A percentile compares a stretch with the other conserved stretches of the same genome.
Evolutionary conservation across 768 basidiomycete genomes (phyloP).

Genomic region (Cyclocybe cylindracea): DNA sequence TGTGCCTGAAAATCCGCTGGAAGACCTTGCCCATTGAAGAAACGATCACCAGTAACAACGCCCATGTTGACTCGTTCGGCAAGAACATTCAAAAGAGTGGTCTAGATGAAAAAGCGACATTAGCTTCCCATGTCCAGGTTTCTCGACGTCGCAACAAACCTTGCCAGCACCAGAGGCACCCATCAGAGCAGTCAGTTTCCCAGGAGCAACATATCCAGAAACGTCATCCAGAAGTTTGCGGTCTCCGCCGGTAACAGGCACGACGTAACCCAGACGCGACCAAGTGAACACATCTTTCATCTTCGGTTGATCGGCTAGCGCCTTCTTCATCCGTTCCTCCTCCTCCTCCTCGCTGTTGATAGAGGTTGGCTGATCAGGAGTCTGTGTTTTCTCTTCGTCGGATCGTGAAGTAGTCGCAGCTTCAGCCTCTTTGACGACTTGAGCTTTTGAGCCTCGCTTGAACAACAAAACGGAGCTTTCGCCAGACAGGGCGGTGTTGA

Average conservation of each 20-base stretch:
- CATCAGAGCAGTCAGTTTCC: constrained; percentile 80
- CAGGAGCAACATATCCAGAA: constrained; percentile 80
- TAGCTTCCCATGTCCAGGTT: background rate
- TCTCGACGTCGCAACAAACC: constrained; percentile 33
- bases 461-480: constrained; percentile 55
- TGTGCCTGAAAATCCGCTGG: constrained; percentile 65
- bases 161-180: constrained; percentile 54
- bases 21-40: constrained; percentile 55
- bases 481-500: constrained; percentile 38
- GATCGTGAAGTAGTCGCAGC: constrained; percentile 18
- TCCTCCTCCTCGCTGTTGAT: constrained; percentile 3
- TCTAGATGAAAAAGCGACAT: constrained; percentile 27
- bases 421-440: constrained; percentile 28
- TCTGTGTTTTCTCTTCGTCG: constrained; percentile 36
- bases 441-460: constrained; percentile 53
- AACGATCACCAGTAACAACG: constrained; percentile 48
- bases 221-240: constrained; percentile 67
- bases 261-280: constrained; percentile 68
- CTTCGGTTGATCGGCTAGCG: constrained; percentile 41
- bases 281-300: constrained; percentile 77
- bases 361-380: background rate
- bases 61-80: constrained; percentile 51
- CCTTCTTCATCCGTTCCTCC: constrained; percentile 16
- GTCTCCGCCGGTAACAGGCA: constrained; percentile 49
- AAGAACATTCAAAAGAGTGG: constrained; percentile 58